These are phyloP conservation scores for Cucurbita ficifolia DNA, from an alignment of 306 rosid species.

Conservation along the genomic window DNA sequence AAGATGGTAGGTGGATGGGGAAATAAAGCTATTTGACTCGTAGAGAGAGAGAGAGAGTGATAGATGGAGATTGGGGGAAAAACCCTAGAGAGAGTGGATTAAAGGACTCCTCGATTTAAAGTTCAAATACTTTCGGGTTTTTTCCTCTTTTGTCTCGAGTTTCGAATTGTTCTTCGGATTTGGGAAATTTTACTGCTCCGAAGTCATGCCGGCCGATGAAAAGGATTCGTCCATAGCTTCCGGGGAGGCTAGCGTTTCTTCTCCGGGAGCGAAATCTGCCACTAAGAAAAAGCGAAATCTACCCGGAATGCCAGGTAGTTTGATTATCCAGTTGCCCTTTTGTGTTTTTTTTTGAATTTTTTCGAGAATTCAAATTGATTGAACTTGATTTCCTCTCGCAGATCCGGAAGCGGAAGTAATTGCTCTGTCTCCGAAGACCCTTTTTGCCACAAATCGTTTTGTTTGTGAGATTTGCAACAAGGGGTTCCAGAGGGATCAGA, in stretches of 20 bases:
- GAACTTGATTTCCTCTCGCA: constrained; percentile 7
- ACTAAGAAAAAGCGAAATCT: constrained; percentile 69
- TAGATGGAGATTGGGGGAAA: constrained; percentile 1
- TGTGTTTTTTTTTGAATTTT: neutral
- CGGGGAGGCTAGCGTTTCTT: constrained; percentile 73
- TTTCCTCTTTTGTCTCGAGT: constrained; percentile 8
- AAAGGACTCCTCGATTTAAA: constrained; percentile 17
- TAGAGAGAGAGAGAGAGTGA: constrained; percentile 31
- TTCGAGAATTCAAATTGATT: neutral
- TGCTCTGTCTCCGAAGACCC: constrained; percentile 75
- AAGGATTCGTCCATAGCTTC: constrained; percentile 70
- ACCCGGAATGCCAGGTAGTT: constrained; percentile 91
- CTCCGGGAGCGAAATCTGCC: constrained; percentile 46
- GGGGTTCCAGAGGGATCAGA: constrained; percentile 95
- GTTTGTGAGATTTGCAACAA: constrained; percentile 88
- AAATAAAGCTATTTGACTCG: constrained; percentile 39
- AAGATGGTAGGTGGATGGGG: constrained; percentile 12
- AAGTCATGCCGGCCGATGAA: constrained; percentile 48
- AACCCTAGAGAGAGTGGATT: constrained; percentile 30
- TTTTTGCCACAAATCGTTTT: constrained; percentile 73
- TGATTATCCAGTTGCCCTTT: neutral
- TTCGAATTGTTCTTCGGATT: constrained; percentile 1
- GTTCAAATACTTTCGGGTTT: constrained; percentile 20
- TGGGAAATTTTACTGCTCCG: neutral
- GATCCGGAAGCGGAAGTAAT: constrained; percentile 97